Evolutionary conservation across 352 stramenopile species (phyloP).

Genomic region (Plasmopara muralis): DNA sequence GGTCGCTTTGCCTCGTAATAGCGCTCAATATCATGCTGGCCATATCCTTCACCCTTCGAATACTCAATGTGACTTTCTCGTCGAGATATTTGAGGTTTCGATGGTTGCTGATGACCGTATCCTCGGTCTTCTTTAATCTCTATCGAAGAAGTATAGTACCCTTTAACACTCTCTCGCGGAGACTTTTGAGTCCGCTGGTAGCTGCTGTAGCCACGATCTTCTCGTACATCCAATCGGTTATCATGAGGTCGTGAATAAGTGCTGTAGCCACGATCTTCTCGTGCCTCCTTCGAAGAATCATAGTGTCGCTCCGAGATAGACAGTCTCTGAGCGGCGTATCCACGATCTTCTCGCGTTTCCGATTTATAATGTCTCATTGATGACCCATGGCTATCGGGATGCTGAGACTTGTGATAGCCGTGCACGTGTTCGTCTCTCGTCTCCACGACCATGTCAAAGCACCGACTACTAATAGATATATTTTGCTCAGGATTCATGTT

Average conservation of each 20-base stretch:
- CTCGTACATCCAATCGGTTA: constrained; percentile 4
- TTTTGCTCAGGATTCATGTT: constrained; percentile 10
- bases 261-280: constrained; percentile 24
- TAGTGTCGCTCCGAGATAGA: constrained; percentile 7
- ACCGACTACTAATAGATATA: constrained; percentile 1
- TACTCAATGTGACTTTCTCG: constrained; percentile 13
- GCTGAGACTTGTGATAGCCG: constrained; percentile 10
- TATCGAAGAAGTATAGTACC: background rate
- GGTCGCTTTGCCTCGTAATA: constrained; percentile 19
- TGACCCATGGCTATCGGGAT: constrained; percentile 6
- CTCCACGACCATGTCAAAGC: constrained; percentile 13
- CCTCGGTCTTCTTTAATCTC: constrained; percentile 19
- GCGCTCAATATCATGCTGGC: constrained; percentile 10
- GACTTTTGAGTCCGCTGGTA: constrained; percentile 11
- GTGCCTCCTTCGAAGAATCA: constrained; percentile 8
- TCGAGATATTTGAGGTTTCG: constrained; percentile 2
- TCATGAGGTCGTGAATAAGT: constrained; percentile 11
- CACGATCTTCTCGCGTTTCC: constrained; percentile 22
- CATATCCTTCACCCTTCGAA: constrained; percentile 1
- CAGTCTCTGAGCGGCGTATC: constrained; percentile 10
- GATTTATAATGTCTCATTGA: constrained; percentile 6
- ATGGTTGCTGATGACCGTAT: constrained; percentile 11
- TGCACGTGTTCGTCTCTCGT: constrained; percentile 8
- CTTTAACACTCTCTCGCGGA: constrained; percentile 2
- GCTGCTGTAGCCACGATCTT: constrained; percentile 13